Evolutionary conservation across 2,329 filamentous ascomycete genomes (phyloP).

Genomic region (Aspergillus latus): DNA sequence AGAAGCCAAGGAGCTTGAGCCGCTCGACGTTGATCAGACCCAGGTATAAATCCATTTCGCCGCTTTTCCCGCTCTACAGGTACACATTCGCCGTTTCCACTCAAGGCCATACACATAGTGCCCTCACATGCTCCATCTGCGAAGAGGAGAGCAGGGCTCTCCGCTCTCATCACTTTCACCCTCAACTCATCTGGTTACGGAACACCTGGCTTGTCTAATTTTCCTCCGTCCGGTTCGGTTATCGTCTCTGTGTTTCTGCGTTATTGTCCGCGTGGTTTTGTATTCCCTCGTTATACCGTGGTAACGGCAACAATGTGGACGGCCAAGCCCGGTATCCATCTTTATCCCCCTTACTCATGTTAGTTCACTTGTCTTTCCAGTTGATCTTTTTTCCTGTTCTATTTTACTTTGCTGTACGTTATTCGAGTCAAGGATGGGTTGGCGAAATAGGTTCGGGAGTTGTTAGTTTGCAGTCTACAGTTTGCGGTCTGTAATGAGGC

Average conservation of each 20-base stretch:
- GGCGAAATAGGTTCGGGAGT: constrained; percentile 35
- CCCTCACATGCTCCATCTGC: constrained; percentile 28
- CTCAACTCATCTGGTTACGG: constrained; percentile 14
- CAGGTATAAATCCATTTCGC: constrained; percentile 16
- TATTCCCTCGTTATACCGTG: constrained; percentile 9
- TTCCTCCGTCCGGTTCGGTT: constrained; percentile 1
- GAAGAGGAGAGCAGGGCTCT: constrained; percentile 23
- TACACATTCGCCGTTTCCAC: constrained; percentile 3
- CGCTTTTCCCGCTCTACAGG: not conserved
- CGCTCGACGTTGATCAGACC: constrained; percentile 37
- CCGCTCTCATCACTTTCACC: constrained; percentile 6
- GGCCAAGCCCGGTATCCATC: not conserved
- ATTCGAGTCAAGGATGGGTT: constrained; percentile 25
- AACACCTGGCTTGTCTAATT: not conserved
- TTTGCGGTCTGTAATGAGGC: constrained; percentile 1
- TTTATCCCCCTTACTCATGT: constrained; percentile 12
- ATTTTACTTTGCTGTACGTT: constrained; percentile 16
- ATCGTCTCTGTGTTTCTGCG: not conserved
- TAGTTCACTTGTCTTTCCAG: not conserved
- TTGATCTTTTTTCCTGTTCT: not conserved
- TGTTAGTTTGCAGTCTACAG: constrained; percentile 20
- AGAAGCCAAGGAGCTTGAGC: constrained; percentile 42
- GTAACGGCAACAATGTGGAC: not conserved
- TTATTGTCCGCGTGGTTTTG: not conserved
- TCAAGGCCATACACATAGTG: constrained; percentile 24